These are phyloP conservation scores for Annona cherimola DNA, from an alignment of 164 flowering plant genomes.

Conservation along the genomic window DNA sequence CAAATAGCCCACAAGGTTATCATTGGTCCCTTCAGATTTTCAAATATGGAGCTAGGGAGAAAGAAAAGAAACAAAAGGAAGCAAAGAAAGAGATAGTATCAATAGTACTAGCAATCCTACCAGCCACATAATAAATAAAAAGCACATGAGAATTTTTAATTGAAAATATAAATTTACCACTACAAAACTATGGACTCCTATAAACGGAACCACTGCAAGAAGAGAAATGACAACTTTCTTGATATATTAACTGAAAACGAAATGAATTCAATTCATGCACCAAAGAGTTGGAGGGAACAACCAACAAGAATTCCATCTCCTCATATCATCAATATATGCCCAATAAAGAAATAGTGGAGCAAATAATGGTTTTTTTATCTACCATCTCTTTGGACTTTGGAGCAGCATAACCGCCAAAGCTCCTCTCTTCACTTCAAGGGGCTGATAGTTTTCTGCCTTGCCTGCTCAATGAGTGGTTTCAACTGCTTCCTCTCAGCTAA, in stretches of 20 bases:
- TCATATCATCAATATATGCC: not conserved
- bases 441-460: conserved; percentile 55
- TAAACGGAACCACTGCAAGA: not conserved
- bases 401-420: not conserved
- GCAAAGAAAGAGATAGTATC: too few species aligned
- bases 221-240: not conserved
- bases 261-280: not conserved
- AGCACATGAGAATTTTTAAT: too few species aligned
- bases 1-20: too few species aligned
- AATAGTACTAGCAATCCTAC: too few species aligned
- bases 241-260: not conserved
- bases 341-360: not conserved
- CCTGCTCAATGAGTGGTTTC: conserved; percentile 93
- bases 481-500: conserved; percentile 97
- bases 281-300: not conserved
- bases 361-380: too few species aligned
- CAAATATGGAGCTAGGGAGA: too few species aligned
- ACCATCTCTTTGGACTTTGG: not conserved
- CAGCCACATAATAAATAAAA: too few species aligned
- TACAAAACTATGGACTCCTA: too few species aligned
- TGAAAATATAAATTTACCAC: too few species aligned
- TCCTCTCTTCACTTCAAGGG: conserved; percentile 13
- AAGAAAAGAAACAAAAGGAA: too few species aligned
- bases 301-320: not conserved
- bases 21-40: too few species aligned